Base-by-base conservation (phyloP, 306 rosid genomes). In the Rubus parviflorus region DNA sequence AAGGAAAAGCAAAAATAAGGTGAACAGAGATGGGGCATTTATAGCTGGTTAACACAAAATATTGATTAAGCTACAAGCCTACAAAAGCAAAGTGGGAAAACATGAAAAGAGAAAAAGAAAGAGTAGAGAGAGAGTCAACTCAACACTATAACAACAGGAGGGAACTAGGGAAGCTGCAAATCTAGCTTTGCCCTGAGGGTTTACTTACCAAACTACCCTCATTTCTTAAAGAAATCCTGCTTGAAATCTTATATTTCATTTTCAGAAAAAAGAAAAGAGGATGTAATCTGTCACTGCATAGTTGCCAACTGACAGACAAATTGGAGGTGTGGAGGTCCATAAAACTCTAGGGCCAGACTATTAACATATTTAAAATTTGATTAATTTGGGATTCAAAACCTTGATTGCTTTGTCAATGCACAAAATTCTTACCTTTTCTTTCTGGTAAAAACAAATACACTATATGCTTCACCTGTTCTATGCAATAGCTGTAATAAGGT, bases 1-100 rank as follows among this genome's bases (percentile, higher is more conserved):
- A 87, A 85, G 96, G 77, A 3, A 87, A 83, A 89, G 97, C 85
- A 83, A 86, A 77, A 62, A 75, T 60, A 73, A 72, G 81, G 74
- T 81, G 81, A 85, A 73, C 54, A 80, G 83, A 70, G 66, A 77
- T 70, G 77, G 74, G 75, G 86, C 81, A 88, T 80, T 86, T 85
- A 86, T 76, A 85, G 87, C 88, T 80, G 81, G 80, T 78, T 47
- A 53, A 68, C 19, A 71, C 71, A 79, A 78, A 60, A 79, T 73
- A 81, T 72, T 89, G 87, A 86, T 73, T 13, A 76, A 81, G 77
- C 48, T 45, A 75, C 35, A 30, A 30, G 35, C 35, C 35, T 30
- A 30, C 74, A 75, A 76, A 62, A 77, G 85, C 76, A 72, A 79
- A 81, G 85, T 19, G 43, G 41, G 52, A 54, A 54, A 43, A 25